These are phyloP conservation scores for Eucalyptus curtisii DNA, from an alignment of 345 rosid species.

Conservation along the genomic window DNA sequence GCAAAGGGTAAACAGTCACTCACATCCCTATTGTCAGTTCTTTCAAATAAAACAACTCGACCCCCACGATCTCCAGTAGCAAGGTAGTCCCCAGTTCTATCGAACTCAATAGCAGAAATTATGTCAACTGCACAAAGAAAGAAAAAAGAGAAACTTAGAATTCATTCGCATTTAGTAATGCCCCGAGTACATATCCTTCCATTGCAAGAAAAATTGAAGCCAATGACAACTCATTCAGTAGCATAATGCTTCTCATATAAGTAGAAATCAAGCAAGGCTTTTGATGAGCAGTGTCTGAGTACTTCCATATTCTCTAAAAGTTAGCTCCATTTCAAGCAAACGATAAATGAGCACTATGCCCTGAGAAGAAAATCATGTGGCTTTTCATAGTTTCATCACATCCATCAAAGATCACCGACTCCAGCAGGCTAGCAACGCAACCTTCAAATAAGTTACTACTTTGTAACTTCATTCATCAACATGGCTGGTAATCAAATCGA, in stretches of 20 bases:
- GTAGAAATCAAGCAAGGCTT: not conserved
- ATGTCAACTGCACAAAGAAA: constrained; percentile 65
- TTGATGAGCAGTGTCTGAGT: not conserved
- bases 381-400: not conserved
- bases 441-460: not conserved
- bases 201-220: not conserved
- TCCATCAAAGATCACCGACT: not conserved
- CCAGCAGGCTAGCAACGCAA: not conserved
- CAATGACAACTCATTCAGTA: not conserved
- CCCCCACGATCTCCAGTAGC: constrained; percentile 99
- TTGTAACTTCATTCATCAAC: not conserved
- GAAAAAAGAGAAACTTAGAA: not conserved
- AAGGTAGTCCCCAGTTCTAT: constrained; percentile 68
- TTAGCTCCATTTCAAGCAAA: not conserved
- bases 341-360: not conserved
- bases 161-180: not conserved
- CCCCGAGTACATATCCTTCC: not conserved
- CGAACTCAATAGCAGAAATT: constrained; percentile 85
- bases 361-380: not conserved
- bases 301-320: not conserved
- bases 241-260: not conserved
- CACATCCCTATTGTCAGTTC: constrained; percentile 62
- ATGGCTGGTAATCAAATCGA: not conserved
- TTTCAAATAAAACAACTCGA: constrained; percentile 89
- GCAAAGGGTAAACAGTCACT: constrained; percentile 1